Evolutionary conservation across 768 basidiomycete genomes (phyloP), one percentile per base, ranked within the genome.

Genomic region (Phlebiopsis gigantea): DNA sequence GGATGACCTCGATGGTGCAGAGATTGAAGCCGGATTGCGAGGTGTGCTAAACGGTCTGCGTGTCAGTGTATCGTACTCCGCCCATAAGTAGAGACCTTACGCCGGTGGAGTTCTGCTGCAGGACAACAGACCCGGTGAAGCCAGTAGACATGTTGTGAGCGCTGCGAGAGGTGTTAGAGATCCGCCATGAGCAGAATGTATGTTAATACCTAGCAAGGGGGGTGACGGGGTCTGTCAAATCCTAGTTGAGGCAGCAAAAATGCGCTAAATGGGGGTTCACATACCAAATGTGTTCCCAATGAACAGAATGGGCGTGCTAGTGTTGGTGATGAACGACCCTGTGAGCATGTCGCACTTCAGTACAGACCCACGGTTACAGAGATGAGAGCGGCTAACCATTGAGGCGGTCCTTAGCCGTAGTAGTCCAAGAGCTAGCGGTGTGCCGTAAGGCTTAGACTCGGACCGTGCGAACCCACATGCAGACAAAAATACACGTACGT

Each of bases 251-350:
- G n/a, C 14, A n/a, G 28, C 42, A 41, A 21, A 1, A 30, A 25
- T 19, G 42, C n/a, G 53, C 34, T 41, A 9, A 21, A 39, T 17
- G 10, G 28, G 29, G 12, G 10, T 9, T 7, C 14, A 30, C 54
- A 4, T 39, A 46, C 54, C 54, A 22, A 17, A 21, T 1, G 62
- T 67, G 30, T 65, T 68, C 5, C 67, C 62, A 8, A 68, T 56
- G 17, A 69, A 28, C 1, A 69, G 57, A 15, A 69, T 29, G 12
- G 67, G 67, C 53, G 58, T 63, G 56, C 64, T 65, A 0, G 68
- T 69, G 45, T 66, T 63, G 1, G 53, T 52, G 17, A 21, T 41
- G 58, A 55, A 59, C 15, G 62, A 51, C n/a, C 56, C 60, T 61
- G 30, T 5, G 30, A 28, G 19, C 12, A 6, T 22, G 12, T 48